phyloP scores from a whole-genome alignment of 305 asterid genomes.

The Plantago coronopus region DNA sequence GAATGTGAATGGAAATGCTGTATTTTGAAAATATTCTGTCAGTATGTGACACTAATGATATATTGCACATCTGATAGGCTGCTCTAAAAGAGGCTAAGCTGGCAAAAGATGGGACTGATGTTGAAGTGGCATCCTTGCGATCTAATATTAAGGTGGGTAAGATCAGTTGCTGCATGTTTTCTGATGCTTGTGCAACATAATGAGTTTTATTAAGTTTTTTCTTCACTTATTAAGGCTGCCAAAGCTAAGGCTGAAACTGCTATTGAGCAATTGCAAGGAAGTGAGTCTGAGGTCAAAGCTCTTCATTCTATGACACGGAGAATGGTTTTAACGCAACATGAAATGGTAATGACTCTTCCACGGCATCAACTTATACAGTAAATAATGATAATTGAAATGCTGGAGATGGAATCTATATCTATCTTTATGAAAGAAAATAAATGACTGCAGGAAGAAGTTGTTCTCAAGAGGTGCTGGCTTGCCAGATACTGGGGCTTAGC shows the following conservation, averaged over 20 bases:
- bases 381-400: slow-evolving; percentile 6
- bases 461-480: slow-evolving; percentile 98
- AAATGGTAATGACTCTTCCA: slow-evolving; percentile 58
- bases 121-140: slow-evolving; percentile 55
- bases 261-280: slow-evolving; percentile 56
- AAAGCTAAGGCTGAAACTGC: slow-evolving; percentile 59
- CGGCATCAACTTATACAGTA: slow-evolving; percentile 12
- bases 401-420: slow-evolving; percentile 15
- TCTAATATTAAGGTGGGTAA: slow-evolving; percentile 59
- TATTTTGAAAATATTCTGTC: slow-evolving; percentile 1
- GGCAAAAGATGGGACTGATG: slow-evolving; percentile 64
- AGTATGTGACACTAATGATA: slow-evolving; percentile 6
- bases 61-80: slow-evolving; percentile 41
- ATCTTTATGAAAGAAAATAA: slow-evolving; percentile 24
- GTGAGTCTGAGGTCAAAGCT: slow-evolving; percentile 77
- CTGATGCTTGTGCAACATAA: slow-evolving; percentile 22
- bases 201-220: slow-evolving; percentile 26
- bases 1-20: background rate
- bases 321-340: slow-evolving; percentile 83
- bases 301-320: slow-evolving; percentile 92
- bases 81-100: slow-evolving; percentile 87
- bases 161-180: slow-evolving; percentile 21
- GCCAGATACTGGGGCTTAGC: slow-evolving; percentile 99
- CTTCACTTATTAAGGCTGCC: slow-evolving; percentile 48
- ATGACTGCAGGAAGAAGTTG: slow-evolving; percentile 87